Percentiles rank a stretch among this genome's conserved stretches.
These are phyloP conservation scores for Phlebiopsis flavidoalba DNA, from an alignment of 768 basidiomycete species.

Conservation along the genomic window DNA sequence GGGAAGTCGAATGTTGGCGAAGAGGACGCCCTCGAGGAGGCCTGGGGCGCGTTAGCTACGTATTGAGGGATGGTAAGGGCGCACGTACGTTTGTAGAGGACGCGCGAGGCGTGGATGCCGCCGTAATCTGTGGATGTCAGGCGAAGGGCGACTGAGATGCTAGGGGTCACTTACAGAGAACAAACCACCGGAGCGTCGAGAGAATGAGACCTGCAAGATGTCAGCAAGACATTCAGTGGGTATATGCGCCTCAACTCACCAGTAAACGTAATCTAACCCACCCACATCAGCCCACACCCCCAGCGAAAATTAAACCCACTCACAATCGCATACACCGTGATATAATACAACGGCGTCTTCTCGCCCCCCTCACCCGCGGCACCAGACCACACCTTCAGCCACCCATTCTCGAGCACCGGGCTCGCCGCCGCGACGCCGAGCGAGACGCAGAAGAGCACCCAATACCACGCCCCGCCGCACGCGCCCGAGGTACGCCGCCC, in stretches of 20 bases:
- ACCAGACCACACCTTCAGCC: constrained; percentile 41
- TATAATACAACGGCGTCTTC: constrained; percentile 45
- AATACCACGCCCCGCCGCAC: constrained; percentile 32
- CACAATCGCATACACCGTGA: constrained; percentile 66
- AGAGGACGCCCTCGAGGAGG: constrained; percentile 75
- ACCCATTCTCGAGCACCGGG: constrained; percentile 45
- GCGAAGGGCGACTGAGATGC: constrained; percentile 7
- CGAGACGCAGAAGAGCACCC: constrained; percentile 32
- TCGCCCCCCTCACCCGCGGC: constrained; percentile 18
- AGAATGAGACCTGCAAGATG: constrained; percentile 40
- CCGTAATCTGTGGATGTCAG: constrained; percentile 29
- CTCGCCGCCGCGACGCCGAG: constrained; percentile 34
- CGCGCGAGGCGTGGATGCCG: constrained; percentile 77
- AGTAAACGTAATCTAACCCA: neutral
- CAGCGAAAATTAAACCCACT: constrained; percentile 13
- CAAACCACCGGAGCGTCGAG: constrained; percentile 58
- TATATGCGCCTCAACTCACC: neutral
- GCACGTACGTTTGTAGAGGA: constrained; percentile 64
- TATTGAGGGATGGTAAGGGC: neutral
- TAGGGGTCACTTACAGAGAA: constrained; percentile 51
- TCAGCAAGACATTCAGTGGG: constrained; percentile 12
- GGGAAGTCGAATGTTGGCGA: constrained; percentile 89
- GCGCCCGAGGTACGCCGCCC: constrained; percentile 40
- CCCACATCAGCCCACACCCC: neutral
- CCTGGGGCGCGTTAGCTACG: constrained; percentile 25